Evolutionary conservation across 169 alveolate species (phyloP).

Genomic region (Cryptosporidium ryanae): DNA sequence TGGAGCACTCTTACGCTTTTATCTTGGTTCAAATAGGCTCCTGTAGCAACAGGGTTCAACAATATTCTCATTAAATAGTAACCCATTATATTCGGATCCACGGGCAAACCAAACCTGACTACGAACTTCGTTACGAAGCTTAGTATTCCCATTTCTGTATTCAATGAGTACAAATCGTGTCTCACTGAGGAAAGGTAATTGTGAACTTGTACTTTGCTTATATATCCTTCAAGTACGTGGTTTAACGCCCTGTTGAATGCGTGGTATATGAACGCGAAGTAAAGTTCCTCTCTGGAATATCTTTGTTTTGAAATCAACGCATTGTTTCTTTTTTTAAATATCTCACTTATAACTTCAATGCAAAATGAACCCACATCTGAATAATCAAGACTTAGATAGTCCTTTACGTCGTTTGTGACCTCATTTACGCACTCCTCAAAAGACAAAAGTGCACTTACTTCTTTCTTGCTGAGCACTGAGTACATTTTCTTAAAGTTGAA

Average conservation of each 20-base stretch:
- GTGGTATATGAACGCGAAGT: background rate
- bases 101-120: conserved; percentile 17
- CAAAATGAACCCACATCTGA: conserved; percentile 34
- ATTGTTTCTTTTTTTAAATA: background rate
- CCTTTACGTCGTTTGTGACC: background rate
- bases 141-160: conserved; percentile 29
- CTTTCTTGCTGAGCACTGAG: conserved; percentile 1
- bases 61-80: conserved; percentile 23
- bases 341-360: conserved; percentile 13
- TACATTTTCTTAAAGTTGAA: background rate
- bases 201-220: background rate
- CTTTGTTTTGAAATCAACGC: background rate
- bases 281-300: conserved; percentile 11
- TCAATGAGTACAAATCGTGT: conserved; percentile 18
- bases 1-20: conserved; percentile 17
- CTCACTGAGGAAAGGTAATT: background rate
- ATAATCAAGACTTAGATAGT: conserved; percentile 2
- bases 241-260: conserved; percentile 8
- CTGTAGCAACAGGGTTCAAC: conserved; percentile 9
- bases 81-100: conserved; percentile 43
- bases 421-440: conserved; percentile 9
- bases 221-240: conserved; percentile 3
- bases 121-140: background rate
- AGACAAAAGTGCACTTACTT: conserved; percentile 9
- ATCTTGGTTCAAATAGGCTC: background rate